phyloP scores from a whole-genome alignment of 495 filamentous ascomycete genomes.

The Pyronema omphalodes region DNA sequence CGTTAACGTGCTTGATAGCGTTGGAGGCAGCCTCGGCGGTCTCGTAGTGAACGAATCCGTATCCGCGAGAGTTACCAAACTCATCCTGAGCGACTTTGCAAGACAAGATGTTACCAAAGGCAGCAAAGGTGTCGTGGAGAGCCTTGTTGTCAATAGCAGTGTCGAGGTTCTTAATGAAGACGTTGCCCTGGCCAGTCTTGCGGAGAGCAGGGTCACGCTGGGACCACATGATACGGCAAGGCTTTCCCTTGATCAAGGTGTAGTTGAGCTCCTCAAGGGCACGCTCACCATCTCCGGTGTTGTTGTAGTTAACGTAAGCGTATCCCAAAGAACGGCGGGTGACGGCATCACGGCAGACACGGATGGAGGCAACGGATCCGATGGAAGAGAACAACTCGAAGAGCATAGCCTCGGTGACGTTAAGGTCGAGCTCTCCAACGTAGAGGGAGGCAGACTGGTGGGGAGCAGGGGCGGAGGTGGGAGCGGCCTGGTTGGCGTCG shows the following conservation, averaged over 20 bases:
- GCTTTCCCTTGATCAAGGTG: slow-evolving; percentile 94
- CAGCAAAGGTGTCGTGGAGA: slow-evolving; percentile 96
- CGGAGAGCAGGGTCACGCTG: slow-evolving; percentile 97
- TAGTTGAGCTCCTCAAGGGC: slow-evolving; percentile 99
- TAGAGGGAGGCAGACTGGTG: slow-evolving; percentile 93
- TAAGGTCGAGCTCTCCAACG: slow-evolving; percentile 92
- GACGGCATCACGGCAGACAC: slow-evolving; percentile 97
- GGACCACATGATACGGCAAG: slow-evolving; percentile 99
- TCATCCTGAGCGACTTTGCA: slow-evolving; percentile 99
- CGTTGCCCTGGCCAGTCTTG: slow-evolving; percentile 98
- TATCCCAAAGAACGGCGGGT: slow-evolving; percentile 97
- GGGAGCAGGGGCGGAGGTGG: slow-evolving; percentile 48
- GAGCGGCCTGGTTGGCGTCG: slow-evolving; percentile 37
- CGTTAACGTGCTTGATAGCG: slow-evolving; percentile 98
- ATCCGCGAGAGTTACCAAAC: slow-evolving; percentile 86
- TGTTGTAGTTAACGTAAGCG: slow-evolving; percentile 99
- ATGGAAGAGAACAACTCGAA: slow-evolving; percentile 99
- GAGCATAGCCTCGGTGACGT: slow-evolving; percentile 98
- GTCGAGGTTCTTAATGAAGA: slow-evolving; percentile 99
- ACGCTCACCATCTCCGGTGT: slow-evolving; percentile 85
- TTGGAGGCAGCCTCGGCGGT: slow-evolving; percentile 91
- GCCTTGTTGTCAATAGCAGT: slow-evolving; percentile 99
- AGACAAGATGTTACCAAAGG: slow-evolving; percentile 96
- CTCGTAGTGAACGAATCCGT: slow-evolving; percentile 99
- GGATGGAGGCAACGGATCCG: slow-evolving; percentile 95